Evolutionary conservation across 2,329 filamentous ascomycete genomes (phyloP), one percentile per base, ranked within the genome.

Genomic region (Sclerotinia glacialis): DNA sequence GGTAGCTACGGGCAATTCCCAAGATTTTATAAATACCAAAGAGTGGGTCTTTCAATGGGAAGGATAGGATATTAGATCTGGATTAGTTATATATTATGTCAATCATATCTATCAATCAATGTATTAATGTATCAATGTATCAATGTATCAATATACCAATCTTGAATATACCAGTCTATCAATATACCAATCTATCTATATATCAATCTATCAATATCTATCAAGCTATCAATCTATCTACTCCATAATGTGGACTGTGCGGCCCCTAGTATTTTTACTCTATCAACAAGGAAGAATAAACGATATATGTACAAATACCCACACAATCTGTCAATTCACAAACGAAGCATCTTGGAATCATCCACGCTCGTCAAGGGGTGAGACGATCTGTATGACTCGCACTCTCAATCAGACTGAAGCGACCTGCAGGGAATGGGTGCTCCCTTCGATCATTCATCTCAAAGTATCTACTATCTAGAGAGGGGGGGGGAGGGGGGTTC

Each of bases 301-400:
- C 64, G 64, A 65, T 28, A 52, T 23, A 44, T 60, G 64, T 40
- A 12, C 37, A 14, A 14, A 40, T 61, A 60, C 26, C 64, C 64
- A 61, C 64, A 65, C 23, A 44, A 42, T 47, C 64, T 60, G 46
- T 65, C 64, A 65, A 61, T 42, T 56, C 50, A 61, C 64, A 65
- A 60, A 65, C 54, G 64, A 44, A 58, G 64, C 50, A 61, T 60
- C 46, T 61, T 65, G 42, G 63, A 59, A 65, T 34, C 54, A 28
- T 40, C 46, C 64, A 50, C 34, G 46, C 31, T 28, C 23, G 31
- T 58, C 31, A 49, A 58, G 44, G 40, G 64, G 58, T 28, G 64
- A 60, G 54, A 52, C 46, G 64, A 65, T 61, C 46, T 34, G 23
- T 59, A 65, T 65, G 46, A 61, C 64, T 40, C 44, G 44, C 46